Evolutionary conservation across 768 basidiomycete species (phyloP), one percentile per base, ranked within the genome.

Genomic region (Phanerochaete sordida): DNA sequence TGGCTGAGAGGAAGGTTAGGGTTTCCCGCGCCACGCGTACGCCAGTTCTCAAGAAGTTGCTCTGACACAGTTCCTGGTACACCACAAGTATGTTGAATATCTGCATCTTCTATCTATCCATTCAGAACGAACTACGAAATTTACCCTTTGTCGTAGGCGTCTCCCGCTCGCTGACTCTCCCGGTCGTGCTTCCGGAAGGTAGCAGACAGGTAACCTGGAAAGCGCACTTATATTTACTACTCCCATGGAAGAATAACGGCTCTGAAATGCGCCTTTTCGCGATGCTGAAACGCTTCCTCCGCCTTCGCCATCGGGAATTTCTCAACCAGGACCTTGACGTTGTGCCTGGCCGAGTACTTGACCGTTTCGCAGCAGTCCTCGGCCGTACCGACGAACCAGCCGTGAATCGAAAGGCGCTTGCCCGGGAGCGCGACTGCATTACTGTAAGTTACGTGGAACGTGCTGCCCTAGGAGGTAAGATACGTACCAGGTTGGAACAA

Each of bases 281-380:
- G 64, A 24, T 61, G 65, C n/a, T 66, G 65, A 44, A 64, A 70
- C 16, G 69, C 69, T 47, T 70, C 66, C 33, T 67, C 58, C 4
- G 67, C 66, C 57, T 68, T 63, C 1, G 63, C 64, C 8, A 70
- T 57, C 9, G 69, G 62, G 62, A 66, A 70, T 45, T 39, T 64
- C 59, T 69, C 45, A 2, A 70, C 64, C 62, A 70, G 59, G 46
- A 57, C 54, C 60, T 63, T 63, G 62, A 69, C 55, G 26, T 50
- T 59, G 54, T 67, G 60, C 13, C 53, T 59, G 23, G 57, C 47
- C 9, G 64, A 57, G 52, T 69, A 70, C 30, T 21, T 48, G 33
- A 69, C 48, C 16, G 58, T 61, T 3, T 61, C 68, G 45, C 65
- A 64, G 56, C 53, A 62, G 60, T 70, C 69, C 23, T 59, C 54